These are phyloP conservation scores for Zanthoxylum bungeanum DNA, from an alignment of 345 rosid genomes.

Conservation along the genomic window DNA sequence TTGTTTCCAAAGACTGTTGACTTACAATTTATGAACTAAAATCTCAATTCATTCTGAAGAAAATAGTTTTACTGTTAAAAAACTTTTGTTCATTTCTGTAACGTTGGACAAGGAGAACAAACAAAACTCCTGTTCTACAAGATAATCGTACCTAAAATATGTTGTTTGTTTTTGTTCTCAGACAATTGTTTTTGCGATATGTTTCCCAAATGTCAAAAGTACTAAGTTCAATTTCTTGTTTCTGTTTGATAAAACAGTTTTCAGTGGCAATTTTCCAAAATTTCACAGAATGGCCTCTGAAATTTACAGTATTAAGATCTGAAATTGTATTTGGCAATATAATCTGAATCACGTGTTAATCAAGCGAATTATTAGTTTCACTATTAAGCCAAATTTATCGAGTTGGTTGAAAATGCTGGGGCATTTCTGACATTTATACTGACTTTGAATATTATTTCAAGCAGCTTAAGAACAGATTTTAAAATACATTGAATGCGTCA, in stretches of 20 bases:
- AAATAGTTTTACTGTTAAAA: not conserved
- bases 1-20: not conserved
- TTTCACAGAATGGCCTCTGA: not conserved
- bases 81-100: not conserved
- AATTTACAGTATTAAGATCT: not conserved
- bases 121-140: not conserved
- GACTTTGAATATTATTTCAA: not conserved
- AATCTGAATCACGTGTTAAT: not conserved
- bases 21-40: not conserved
- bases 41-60: not conserved
- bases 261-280: not conserved
- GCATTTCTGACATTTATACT: not conserved
- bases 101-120: not conserved
- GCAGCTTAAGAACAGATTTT: not conserved
- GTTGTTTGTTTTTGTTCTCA: not conserved
- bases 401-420: not conserved
- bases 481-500: not conserved
- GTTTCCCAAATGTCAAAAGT: not conserved
- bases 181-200: not conserved
- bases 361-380: not conserved
- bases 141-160: not conserved
- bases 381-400: not conserved
- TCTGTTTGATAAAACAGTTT: not conserved
- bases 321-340: not conserved
- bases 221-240: not conserved